These are phyloP conservation scores for Solidago caesia DNA, from an alignment of 129 eudicot species.

Conservation along the genomic window DNA sequence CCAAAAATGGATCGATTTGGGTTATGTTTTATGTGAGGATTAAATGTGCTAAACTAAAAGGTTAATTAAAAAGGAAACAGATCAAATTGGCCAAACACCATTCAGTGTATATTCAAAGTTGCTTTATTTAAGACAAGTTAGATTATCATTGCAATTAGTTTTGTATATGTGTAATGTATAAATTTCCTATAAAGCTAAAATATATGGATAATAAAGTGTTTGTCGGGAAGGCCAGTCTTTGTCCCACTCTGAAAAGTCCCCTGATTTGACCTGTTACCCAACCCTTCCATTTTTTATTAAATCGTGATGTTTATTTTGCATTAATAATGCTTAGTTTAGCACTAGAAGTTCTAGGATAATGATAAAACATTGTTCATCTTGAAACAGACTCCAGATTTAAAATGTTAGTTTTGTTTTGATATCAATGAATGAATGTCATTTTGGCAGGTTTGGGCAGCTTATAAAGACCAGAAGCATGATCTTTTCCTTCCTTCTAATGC, in stretches of 20 bases:
- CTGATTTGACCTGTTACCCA: no score
- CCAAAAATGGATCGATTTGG: background rate
- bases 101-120: background rate
- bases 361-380: background rate
- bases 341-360: background rate
- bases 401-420: constrained; percentile 1
- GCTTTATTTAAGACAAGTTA: background rate
- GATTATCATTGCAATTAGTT: background rate
- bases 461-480: constrained; percentile 95
- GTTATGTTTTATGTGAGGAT: background rate
- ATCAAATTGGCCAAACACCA: background rate
- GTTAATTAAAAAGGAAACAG: background rate
- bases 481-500: constrained; percentile 97
- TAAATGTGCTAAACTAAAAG: background rate
- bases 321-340: background rate
- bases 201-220: no score
- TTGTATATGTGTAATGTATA: background rate
- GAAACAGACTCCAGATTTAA: background rate
- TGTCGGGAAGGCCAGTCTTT: no score
- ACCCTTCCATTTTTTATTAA: no score
- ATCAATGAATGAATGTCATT: background rate
- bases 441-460: constrained; percentile 92
- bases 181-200: background rate
- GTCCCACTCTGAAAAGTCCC: no score
- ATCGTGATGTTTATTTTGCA: no score